phyloP scores from a whole-genome alignment of 1,284 basidiomycete species.

The Cutaneotrichosporon cyanovorans region DNA sequence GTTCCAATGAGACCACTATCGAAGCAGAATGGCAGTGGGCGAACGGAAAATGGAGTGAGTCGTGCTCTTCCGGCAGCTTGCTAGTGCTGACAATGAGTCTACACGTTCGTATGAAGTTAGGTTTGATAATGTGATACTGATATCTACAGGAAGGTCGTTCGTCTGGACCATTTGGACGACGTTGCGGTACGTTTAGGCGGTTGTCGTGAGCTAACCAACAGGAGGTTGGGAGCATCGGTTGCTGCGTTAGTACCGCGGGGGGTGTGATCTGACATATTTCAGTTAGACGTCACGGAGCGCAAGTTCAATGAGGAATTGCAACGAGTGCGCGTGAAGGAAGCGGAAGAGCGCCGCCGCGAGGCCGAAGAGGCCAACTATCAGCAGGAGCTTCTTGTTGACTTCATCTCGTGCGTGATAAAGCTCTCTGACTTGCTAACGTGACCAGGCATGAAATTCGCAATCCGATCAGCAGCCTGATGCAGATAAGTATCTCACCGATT shows the following conservation, averaged over 20 bases:
- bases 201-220: constrained; percentile 5
- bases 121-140: no score
- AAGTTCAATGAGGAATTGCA: constrained; percentile 39
- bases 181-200: constrained; percentile 23
- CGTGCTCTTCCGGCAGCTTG: not conserved
- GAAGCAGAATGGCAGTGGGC: constrained; percentile 27
- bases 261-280: constrained; percentile 28
- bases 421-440: not conserved
- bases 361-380: constrained; percentile 42
- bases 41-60: constrained; percentile 27
- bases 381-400: constrained; percentile 44
- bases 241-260: constrained; percentile 30
- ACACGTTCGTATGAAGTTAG: no score
- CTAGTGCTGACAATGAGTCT: not conserved
- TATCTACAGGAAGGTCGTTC: constrained; percentile 25
- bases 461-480: constrained; percentile 16
- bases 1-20: constrained; percentile 3
- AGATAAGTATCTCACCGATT: constrained; percentile 7
- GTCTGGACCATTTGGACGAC: constrained; percentile 27
- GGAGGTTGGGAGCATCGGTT: constrained; percentile 31
- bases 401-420: constrained; percentile 27
- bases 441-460: constrained; percentile 32
- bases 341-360: constrained; percentile 36
- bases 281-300: constrained; percentile 42
- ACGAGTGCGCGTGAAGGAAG: constrained; percentile 34